phyloP scores from a whole-genome alignment of 768 basidiomycete species.

The Kwoniella sp. region DNA sequence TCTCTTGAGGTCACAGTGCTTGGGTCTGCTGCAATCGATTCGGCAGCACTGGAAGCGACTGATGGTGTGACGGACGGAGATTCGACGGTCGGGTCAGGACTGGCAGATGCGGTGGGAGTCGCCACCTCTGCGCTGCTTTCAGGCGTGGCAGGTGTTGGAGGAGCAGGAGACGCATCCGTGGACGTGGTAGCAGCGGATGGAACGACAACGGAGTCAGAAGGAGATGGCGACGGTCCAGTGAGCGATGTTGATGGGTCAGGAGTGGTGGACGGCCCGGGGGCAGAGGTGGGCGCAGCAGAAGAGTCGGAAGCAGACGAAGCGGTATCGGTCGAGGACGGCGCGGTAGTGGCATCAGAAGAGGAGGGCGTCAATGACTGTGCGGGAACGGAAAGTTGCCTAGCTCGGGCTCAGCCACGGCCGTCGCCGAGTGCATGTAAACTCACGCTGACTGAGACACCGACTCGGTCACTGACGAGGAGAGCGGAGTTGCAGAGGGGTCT shows the following conservation, averaged over 20 bases:
- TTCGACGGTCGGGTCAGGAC: background rate
- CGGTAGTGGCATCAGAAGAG: background rate
- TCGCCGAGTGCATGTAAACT: too few relatives aligned
- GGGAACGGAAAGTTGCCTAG: too few relatives aligned
- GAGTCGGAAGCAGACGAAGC: background rate
- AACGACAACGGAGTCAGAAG: background rate
- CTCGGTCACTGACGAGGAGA: too few relatives aligned
- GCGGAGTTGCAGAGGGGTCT: too few relatives aligned
- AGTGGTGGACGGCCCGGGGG: background rate
- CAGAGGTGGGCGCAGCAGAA: background rate
- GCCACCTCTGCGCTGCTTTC: background rate
- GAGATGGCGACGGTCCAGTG: too few relatives aligned
- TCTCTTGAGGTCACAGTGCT: background rate
- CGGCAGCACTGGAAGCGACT: background rate
- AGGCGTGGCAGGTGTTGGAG: background rate
- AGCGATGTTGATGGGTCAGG: background rate
- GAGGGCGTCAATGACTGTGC: background rate
- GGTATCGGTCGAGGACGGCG: background rate
- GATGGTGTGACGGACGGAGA: background rate
- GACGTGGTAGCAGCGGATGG: background rate
- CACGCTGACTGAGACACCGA: too few relatives aligned
- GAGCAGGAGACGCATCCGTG: background rate
- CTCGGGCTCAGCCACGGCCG: too few relatives aligned
- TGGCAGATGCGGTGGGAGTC: background rate
- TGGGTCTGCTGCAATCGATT: background rate